Conservation (phyloP, 192 early-diverging fungal genomes). For the Podila horticola region DNA sequence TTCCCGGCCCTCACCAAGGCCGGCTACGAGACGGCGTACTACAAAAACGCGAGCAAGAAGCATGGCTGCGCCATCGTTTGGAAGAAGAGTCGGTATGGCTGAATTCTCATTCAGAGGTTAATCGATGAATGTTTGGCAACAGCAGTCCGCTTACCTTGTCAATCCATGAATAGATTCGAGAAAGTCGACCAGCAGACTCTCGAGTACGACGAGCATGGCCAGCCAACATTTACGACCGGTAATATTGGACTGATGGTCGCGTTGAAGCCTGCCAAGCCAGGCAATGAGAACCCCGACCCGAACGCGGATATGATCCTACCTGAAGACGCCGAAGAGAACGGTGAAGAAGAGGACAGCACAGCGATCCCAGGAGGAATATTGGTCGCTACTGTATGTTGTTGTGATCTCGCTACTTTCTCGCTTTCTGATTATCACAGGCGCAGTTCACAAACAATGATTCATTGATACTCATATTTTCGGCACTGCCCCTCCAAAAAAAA, state of each 20-base stretch:
- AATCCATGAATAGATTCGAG: conserved; percentile 21
- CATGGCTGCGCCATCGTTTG: conserved; percentile 52
- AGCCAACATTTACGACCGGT: conserved; percentile 45
- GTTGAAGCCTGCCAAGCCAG: conserved; percentile 20
- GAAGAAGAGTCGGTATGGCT: conserved; percentile 26
- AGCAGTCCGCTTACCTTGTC: background rate
- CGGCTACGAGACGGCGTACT: conserved; percentile 39
- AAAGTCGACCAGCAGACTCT: conserved; percentile 32
- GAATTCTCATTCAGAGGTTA: background rate
- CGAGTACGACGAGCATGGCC: conserved; percentile 44
- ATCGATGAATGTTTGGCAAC: too few relatives aligned
- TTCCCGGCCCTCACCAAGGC: conserved; percentile 34
- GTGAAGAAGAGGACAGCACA: background rate
- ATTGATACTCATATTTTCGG: background rate
- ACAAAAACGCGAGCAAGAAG: conserved; percentile 42
- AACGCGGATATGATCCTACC: conserved; percentile 45
- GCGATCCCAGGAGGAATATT: conserved; percentile 31
- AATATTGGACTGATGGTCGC: conserved; percentile 48
- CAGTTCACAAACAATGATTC: background rate
- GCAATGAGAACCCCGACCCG: conserved; percentile 36
- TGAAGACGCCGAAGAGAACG: conserved; percentile 17
- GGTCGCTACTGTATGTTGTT: conserved; percentile 33
- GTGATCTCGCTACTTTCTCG: background rate
- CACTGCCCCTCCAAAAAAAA: background rate
- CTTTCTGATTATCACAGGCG: background rate